These are phyloP conservation scores for Suillus tomentosus DNA, from an alignment of 768 basidiomycete genomes.

Conservation along the genomic window DNA sequence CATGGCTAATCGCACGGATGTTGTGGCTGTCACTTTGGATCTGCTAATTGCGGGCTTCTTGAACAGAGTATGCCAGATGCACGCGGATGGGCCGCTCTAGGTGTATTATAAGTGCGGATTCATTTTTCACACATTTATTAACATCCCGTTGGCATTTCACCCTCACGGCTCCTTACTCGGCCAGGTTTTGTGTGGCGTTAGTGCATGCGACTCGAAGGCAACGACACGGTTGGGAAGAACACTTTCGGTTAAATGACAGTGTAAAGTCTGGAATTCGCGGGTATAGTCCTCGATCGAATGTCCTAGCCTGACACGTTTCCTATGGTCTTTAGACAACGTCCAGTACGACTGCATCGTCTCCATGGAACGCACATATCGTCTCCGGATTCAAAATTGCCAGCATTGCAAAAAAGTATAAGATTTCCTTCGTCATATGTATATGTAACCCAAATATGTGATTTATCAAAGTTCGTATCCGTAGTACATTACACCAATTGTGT, in stretches of 20 bases:
- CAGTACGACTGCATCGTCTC: too few relatives aligned
- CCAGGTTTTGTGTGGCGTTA: not conserved
- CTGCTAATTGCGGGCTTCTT: too few relatives aligned
- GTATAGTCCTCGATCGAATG: too few relatives aligned
- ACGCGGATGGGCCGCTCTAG: too few relatives aligned
- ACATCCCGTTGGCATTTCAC: too few relatives aligned
- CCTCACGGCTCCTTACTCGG: too few relatives aligned
- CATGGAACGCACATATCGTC: too few relatives aligned
- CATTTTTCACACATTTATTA: too few relatives aligned
- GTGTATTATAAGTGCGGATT: too few relatives aligned
- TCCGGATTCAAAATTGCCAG: not conserved
- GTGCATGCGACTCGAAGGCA: not conserved
- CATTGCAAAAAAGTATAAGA: not conserved
- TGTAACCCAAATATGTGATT: slow-evolving; percentile 11
- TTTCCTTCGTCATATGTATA: not conserved
- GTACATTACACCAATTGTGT: slow-evolving; percentile 16
- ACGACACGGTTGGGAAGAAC: not conserved
- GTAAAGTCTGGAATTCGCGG: not conserved
- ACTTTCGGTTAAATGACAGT: not conserved
- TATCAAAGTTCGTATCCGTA: slow-evolving; percentile 15
- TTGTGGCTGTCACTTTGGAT: too few relatives aligned
- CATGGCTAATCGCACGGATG: too few relatives aligned
- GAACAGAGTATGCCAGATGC: too few relatives aligned
- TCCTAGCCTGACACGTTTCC: not conserved
- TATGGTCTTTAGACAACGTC: not conserved